A percentile compares a stretch with the other conserved stretches of the same genome.
phyloP scores from a whole-genome alignment of 139 green algal genomes.

The Micractinium sp. region DNA sequence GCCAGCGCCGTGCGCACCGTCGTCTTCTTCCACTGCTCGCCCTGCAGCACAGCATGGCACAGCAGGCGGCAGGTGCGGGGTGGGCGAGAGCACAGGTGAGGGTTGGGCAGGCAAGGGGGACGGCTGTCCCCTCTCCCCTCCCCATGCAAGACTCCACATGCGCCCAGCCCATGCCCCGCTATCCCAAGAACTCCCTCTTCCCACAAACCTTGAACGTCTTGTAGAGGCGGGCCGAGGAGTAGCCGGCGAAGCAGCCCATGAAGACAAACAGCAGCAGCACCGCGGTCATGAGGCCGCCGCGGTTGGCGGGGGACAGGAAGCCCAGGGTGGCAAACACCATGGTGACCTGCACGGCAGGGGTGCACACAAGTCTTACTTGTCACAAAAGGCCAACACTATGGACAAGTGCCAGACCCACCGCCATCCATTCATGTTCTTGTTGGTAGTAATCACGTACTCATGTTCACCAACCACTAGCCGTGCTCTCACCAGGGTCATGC shows the following conservation, averaged over 20 bases:
- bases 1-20: constrained; percentile 92
- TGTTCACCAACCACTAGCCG: too few relatives aligned
- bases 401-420: too few relatives aligned
- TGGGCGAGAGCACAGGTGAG: neutral
- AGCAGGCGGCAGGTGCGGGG: neutral
- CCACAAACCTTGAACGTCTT: constrained; percentile 76
- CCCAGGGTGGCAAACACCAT: constrained; percentile 97
- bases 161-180: neutral
- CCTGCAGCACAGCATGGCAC: constrained; percentile 52
- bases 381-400: too few relatives aligned
- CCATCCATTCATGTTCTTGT: too few relatives aligned
- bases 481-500: constrained; percentile 81
- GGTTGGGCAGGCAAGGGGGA: neutral
- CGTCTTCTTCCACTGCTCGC: constrained; percentile 87
- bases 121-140: neutral
- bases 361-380: too few relatives aligned
- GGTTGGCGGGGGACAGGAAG: constrained; percentile 98
- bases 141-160: neutral
- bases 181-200: too few relatives aligned
- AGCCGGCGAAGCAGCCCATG: constrained; percentile 96
- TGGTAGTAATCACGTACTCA: too few relatives aligned
- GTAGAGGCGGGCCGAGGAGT: constrained; percentile 93
- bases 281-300: constrained; percentile 97
- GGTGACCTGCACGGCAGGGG: constrained; percentile 47
- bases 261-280: constrained; percentile 98